Percentiles rank a stretch among this genome's conserved stretches.
phyloP scores from a whole-genome alignment of 257 asterid genomes.

The Ophiorrhiza pumila region DNA sequence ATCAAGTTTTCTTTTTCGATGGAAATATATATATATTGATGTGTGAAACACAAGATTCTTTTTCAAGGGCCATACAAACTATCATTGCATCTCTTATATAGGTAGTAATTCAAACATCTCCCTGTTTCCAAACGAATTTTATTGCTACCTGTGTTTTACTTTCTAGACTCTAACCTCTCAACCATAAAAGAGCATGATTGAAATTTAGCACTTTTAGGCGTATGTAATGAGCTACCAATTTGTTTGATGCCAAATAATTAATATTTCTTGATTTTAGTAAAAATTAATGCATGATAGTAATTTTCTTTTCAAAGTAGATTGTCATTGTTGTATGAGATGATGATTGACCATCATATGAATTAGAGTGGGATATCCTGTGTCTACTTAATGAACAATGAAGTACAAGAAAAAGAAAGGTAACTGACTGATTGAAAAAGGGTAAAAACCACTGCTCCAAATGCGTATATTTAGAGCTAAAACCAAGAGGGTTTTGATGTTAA shows the following conservation, averaged over 20 bases:
- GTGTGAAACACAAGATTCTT: constrained; percentile 48
- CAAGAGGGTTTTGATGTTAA: constrained; percentile 13
- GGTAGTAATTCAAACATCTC: constrained; percentile 20
- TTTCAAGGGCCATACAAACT: constrained; percentile 22
- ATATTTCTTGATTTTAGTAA: constrained; percentile 22
- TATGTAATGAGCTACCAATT: constrained; percentile 27
- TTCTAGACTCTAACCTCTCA: constrained; percentile 33
- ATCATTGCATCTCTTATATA: constrained; percentile 34
- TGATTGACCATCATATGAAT: constrained; percentile 44
- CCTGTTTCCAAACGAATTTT: constrained; percentile 13
- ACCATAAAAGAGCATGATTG: constrained; percentile 32
- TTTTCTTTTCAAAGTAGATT: constrained; percentile 25
- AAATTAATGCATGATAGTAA: not conserved
- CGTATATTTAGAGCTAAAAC: constrained; percentile 1
- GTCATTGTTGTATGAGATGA: constrained; percentile 29
- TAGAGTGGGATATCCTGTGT: constrained; percentile 36
- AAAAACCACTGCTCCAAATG: constrained; percentile 11
- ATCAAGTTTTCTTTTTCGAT: too few species aligned
- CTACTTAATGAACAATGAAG: constrained; percentile 29
- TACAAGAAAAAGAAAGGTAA: constrained; percentile 7
- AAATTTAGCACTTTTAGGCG: constrained; percentile 29
- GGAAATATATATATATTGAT: too few species aligned
- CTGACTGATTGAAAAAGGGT: constrained; percentile 21
- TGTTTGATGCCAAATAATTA: constrained; percentile 22
- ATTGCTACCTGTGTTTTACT: constrained; percentile 13